Evolutionary conservation across 2,329 filamentous ascomycete species (phyloP), one percentile per base, ranked within the genome.

Genomic region (Escovopsis sp.): DNA sequence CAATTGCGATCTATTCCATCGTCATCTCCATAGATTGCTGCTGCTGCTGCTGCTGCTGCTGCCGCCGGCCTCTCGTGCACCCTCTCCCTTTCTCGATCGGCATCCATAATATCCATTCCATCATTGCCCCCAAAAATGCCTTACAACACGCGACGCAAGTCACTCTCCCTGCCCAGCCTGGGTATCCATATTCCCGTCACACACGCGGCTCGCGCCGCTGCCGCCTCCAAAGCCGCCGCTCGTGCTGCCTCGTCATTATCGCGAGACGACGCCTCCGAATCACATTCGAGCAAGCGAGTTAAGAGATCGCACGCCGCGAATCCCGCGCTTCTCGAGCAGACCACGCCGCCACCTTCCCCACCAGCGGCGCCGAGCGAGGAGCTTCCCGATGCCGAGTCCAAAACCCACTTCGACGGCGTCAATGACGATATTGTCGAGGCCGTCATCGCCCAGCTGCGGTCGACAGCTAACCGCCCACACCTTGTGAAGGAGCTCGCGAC

Each of bases 101-200:
- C 33, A 23, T 11, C 16, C 7, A 33, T 21, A 5, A 21, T 9
- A 21, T 21, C 9, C 19, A 21, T 21, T 5, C 19, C 19, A 5
- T 5, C 19, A 21, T n/a, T n/a, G n/a, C n/a, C 30, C 33, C 42
- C 41, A 44, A 47, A 34, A 41, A 94, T 94, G 85, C 81, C 80
- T 54, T 94, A 94, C 70, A 94, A 94, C 61, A 96, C 88, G 47
- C 82, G 88, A 62, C 79, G 87, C 60, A 96, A 96, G 68, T 94
- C 86, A 53, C 67, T 98, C 46, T 94, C 87, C 43, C 68, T 96
- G 52, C 82, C 85, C 41, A 92, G 86, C 46, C 72, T 96, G 50
- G 90, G 90, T 56, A 94, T 96, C 49, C 83, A 90, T 51, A 68
- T 94, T 44, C 78, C 82, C 44, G 72, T 79, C 50, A 66, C 69